Evolutionary conservation across 2,329 filamentous ascomycete species (phyloP).

Genomic region (Aspergillus sp.): DNA sequence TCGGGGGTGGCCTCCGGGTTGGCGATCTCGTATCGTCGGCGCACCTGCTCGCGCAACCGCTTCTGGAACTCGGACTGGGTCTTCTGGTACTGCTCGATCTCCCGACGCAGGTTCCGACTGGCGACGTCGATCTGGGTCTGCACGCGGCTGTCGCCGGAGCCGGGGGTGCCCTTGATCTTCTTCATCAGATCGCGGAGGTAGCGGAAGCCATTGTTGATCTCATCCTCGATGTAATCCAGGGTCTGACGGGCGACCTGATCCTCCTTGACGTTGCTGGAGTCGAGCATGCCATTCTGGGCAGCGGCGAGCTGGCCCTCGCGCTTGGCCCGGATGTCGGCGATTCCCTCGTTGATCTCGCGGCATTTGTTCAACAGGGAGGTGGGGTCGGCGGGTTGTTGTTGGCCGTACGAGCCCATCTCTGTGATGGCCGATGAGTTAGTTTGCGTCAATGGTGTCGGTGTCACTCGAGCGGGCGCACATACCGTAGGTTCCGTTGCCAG

Average conservation of each 20-base stretch:
- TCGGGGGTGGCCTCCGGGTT: conserved; percentile 74
- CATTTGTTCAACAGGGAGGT: conserved; percentile 84
- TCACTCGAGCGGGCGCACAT: conserved; percentile 4
- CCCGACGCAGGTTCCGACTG: conserved; percentile 74
- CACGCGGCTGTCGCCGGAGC: conserved; percentile 71
- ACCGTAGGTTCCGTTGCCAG: conserved; percentile 40
- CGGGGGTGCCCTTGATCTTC: conserved; percentile 76
- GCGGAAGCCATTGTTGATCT: conserved; percentile 82
- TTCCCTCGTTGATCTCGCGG: conserved; percentile 72
- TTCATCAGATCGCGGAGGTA: conserved; percentile 76
- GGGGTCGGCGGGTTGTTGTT: conserved; percentile 52
- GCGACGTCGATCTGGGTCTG: conserved; percentile 77
- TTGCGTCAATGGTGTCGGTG: not conserved
- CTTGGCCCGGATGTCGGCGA: conserved; percentile 71
- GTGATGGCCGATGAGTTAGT: conserved; percentile 17
- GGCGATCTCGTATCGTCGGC: conserved; percentile 87
- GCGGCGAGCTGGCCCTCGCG: conserved; percentile 48
- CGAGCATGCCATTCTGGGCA: conserved; percentile 70
- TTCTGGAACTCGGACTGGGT: conserved; percentile 78
- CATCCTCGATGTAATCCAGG: conserved; percentile 70
- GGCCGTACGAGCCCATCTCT: conserved; percentile 45
- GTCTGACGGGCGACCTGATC: conserved; percentile 65
- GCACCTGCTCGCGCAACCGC: conserved; percentile 78
- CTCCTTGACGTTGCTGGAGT: conserved; percentile 68
- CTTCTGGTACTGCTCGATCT: conserved; percentile 78